A percentile compares a stretch with the other conserved stretches of the same genome.
Conservation (phyloP, 208 protist genomes). For the Tritrichomonas musculus region DNA sequence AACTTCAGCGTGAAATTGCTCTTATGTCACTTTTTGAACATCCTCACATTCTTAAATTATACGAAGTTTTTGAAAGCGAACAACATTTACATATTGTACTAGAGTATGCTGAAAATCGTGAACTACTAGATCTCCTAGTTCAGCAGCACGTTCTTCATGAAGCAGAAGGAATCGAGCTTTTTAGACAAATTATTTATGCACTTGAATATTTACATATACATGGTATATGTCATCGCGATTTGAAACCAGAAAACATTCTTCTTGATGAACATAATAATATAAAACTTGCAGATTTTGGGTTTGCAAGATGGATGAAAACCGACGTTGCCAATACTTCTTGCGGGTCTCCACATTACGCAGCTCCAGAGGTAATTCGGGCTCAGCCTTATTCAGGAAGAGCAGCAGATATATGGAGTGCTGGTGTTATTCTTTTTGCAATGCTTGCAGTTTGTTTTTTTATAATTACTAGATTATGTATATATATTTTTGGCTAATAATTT, state of each 20-base stretch:
- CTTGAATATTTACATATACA: constrained; percentile 7
- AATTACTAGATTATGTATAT: no score
- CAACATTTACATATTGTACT: not conserved
- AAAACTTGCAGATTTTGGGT: constrained; percentile 41
- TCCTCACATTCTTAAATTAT: not conserved
- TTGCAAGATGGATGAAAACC: constrained; percentile 33
- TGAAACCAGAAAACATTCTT: constrained; percentile 22
- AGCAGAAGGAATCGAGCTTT: not conserved
- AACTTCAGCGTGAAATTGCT: not conserved
- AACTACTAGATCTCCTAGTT: not conserved
- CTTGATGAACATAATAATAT: not conserved
- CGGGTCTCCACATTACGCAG: constrained; percentile 38
- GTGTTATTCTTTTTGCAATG: constrained; percentile 40
- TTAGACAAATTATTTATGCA: constrained; percentile 9
- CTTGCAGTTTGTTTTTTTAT: constrained; percentile 30
- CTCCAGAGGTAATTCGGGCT: constrained; percentile 34
- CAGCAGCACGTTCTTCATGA: not conserved
- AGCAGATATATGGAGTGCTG: constrained; percentile 39
- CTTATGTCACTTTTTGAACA: not conserved
- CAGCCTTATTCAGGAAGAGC: not conserved
- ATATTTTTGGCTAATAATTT: no score
- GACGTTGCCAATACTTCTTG: constrained; percentile 23
- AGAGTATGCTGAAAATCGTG: constrained; percentile 29
- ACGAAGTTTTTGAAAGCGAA: not conserved
- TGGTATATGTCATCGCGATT: constrained; percentile 7